A percentile compares a stretch with the other conserved stretches of the same genome.
These are phyloP conservation scores for Notholithocarpus densiflorus DNA, from an alignment of 306 rosid genomes.

Conservation along the genomic window DNA sequence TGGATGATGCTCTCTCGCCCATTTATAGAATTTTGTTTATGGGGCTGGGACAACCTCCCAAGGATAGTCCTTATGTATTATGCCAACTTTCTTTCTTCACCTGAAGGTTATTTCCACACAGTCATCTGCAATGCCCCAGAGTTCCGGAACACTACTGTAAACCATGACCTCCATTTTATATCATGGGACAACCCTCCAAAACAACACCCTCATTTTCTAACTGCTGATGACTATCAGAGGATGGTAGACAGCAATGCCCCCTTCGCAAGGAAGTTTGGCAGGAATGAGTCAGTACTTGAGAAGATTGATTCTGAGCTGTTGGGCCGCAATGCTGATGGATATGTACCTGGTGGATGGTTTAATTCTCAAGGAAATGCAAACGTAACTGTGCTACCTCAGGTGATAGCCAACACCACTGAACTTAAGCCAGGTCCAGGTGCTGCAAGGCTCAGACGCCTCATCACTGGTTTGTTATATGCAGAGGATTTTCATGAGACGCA, in stretches of 20 bases:
- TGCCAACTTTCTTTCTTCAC: slow-evolving; percentile 79
- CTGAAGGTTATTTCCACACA: slow-evolving; percentile 81
- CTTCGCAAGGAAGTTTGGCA: slow-evolving; percentile 69
- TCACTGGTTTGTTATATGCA: slow-evolving; percentile 51
- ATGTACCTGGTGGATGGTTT: slow-evolving; percentile 60
- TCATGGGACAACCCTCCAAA: slow-evolving; percentile 88
- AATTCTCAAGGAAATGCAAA: slow-evolving; percentile 20
- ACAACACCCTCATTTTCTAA: slow-evolving; percentile 75
- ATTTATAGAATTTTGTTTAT: slow-evolving; percentile 54
- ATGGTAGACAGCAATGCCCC: slow-evolving; percentile 76
- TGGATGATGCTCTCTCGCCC: slow-evolving; percentile 92
- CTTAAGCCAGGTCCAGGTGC: slow-evolving; percentile 70
- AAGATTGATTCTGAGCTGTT: slow-evolving; percentile 58
- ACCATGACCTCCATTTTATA: slow-evolving; percentile 85
- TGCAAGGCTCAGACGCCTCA: slow-evolving; percentile 49
- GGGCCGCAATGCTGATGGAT: slow-evolving; percentile 53
- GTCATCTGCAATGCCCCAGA: slow-evolving; percentile 77
- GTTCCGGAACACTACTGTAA: slow-evolving; percentile 67
- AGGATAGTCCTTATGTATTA: slow-evolving; percentile 75
- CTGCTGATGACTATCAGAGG: slow-evolving; percentile 38
- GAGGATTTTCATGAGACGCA: slow-evolving; percentile 55
- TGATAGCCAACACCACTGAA: slow-evolving; percentile 39
- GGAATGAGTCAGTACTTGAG: slow-evolving; percentile 46
- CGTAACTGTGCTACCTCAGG: slow-evolving; percentile 20
- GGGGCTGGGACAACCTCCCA: slow-evolving; percentile 93